These are phyloP conservation scores for Scenedesmus sp. DNA, from an alignment of 163 green algal species.

Conservation along the genomic window DNA sequence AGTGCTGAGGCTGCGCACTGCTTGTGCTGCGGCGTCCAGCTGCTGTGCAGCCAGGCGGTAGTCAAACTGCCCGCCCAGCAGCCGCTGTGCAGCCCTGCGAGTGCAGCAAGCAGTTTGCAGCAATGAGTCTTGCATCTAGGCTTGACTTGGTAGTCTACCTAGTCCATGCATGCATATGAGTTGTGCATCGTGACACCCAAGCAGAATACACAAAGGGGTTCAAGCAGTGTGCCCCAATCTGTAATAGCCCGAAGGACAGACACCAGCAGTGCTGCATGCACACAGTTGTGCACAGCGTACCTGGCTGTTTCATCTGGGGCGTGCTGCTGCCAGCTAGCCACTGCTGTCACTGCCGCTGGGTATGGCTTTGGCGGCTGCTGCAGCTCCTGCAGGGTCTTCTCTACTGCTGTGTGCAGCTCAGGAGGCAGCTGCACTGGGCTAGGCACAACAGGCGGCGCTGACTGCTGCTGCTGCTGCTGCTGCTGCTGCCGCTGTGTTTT, in stretches of 20 bases:
- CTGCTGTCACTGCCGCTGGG: neutral
- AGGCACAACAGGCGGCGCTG: neutral
- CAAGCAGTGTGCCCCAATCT: too few relatives aligned
- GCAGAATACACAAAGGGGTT: too few relatives aligned
- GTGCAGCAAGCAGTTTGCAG: neutral
- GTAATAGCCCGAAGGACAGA: too few relatives aligned
- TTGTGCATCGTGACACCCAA: too few relatives aligned
- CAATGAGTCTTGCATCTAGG: neutral
- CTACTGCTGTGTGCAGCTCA: slow-evolving; percentile 7
- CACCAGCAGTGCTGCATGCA: neutral
- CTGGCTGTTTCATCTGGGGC: slow-evolving; percentile 3
- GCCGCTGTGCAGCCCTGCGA: slow-evolving; percentile 17
- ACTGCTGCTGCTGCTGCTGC: neutral
- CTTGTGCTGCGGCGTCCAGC: neutral
- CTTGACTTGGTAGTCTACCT: too few relatives aligned
- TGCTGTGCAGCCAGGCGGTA: neutral
- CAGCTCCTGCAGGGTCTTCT: slow-evolving; percentile 1
- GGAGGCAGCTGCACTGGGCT: slow-evolving; percentile 19
- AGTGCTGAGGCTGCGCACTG: slow-evolving; percentile 6
- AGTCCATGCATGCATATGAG: too few relatives aligned
- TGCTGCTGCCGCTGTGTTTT: neutral
- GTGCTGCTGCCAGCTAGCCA: slow-evolving; percentile 8
- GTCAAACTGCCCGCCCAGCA: slow-evolving; percentile 39
- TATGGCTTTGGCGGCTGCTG: neutral
- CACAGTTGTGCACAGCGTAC: neutral